Percentiles rank a stretch among this genome's conserved stretches.
Evolutionary conservation across 2,329 filamentous ascomycete genomes (phyloP).

Genomic region (Colletotrichum sp.): DNA sequence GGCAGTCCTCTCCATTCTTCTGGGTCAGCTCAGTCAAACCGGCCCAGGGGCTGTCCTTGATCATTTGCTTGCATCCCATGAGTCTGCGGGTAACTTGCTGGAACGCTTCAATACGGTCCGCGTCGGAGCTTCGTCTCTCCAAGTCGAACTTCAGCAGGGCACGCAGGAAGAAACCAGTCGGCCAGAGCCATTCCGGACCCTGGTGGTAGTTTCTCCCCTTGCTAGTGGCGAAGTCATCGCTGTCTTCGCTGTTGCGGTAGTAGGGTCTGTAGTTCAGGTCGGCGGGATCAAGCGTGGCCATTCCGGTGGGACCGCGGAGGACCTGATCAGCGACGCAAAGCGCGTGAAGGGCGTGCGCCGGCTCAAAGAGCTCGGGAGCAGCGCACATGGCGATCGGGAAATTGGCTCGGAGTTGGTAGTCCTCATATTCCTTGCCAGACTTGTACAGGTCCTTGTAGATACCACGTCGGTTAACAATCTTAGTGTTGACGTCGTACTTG

Average conservation of each 20-base stretch:
- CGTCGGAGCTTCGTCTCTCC: conserved; percentile 63
- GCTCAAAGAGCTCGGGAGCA: conserved; percentile 85
- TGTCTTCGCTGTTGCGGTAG: conserved; percentile 96
- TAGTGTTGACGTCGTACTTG: conserved; percentile 80
- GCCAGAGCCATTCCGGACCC: conserved; percentile 98
- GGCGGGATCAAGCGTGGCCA: conserved; percentile 91
- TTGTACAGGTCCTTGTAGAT: conserved; percentile 98
- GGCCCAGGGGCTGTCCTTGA: conserved; percentile 82
- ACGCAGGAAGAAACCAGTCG: conserved; percentile 91
- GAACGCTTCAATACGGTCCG: conserved; percentile 84
- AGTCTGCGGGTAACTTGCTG: conserved; percentile 91
- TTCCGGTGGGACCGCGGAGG: conserved; percentile 86
- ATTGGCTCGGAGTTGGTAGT: conserved; percentile 95
- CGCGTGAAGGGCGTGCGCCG: conserved; percentile 77
- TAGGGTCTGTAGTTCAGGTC: conserved; percentile 94
- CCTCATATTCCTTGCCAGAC: conserved; percentile 94
- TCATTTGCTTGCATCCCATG: conserved; percentile 83
- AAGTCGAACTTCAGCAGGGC: conserved; percentile 92
- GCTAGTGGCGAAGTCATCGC: conserved; percentile 85
- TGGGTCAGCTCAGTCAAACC: conserved; percentile 93
- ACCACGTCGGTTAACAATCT: conserved; percentile 84
- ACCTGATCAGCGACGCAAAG: conserved; percentile 80
- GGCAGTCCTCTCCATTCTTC: conserved; percentile 82
- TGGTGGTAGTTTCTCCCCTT: conserved; percentile 99
- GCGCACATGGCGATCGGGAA: conserved; percentile 96